Evolutionary conservation across 495 filamentous ascomycete genomes (phyloP).

Genomic region (Tuber magnatum): DNA sequence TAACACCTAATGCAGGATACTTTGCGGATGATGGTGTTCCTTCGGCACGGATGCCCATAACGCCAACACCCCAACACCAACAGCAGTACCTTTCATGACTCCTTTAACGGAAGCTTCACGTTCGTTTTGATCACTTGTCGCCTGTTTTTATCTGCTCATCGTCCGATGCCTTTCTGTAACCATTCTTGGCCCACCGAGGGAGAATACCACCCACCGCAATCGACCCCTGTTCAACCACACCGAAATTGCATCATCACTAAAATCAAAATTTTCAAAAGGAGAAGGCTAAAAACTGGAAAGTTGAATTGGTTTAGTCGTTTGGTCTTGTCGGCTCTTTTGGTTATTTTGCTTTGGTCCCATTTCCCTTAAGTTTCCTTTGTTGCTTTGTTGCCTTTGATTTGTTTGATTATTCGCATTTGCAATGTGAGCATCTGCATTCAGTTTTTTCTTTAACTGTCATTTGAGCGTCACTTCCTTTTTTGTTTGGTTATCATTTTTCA

Average conservation of each 20-base stretch:
- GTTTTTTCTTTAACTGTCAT: conserved; percentile 33
- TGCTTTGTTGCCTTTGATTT: conserved; percentile 33
- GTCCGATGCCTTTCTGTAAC: neutral
- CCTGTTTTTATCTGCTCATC: conserved; percentile 15
- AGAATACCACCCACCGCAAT: neutral
- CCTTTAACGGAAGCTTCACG: conserved; percentile 13
- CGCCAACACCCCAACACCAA: conserved; percentile 23
- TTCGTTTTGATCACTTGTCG: conserved; percentile 24
- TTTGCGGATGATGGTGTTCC: conserved; percentile 46
- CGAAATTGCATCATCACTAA: conserved; percentile 37
- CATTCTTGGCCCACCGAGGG: neutral
- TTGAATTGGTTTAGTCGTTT: conserved; percentile 32
- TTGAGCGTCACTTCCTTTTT: conserved; percentile 30
- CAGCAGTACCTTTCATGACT: conserved; percentile 33
- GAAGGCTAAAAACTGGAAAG: conserved; percentile 31
- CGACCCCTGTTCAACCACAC: conserved; percentile 13
- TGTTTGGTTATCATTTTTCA: conserved; percentile 24
- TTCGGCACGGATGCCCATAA: conserved; percentile 36
- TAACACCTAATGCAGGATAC: conserved; percentile 77
- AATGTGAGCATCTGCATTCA: conserved; percentile 31
- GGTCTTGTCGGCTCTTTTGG: conserved; percentile 19
- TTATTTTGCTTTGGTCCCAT: conserved; percentile 32
- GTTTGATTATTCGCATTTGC: conserved; percentile 36
- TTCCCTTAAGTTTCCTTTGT: conserved; percentile 37
- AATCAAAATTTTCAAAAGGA: conserved; percentile 36